Conservation (phyloP, 1,284 basidiomycete species). For the Puccinia polysora region DNA sequence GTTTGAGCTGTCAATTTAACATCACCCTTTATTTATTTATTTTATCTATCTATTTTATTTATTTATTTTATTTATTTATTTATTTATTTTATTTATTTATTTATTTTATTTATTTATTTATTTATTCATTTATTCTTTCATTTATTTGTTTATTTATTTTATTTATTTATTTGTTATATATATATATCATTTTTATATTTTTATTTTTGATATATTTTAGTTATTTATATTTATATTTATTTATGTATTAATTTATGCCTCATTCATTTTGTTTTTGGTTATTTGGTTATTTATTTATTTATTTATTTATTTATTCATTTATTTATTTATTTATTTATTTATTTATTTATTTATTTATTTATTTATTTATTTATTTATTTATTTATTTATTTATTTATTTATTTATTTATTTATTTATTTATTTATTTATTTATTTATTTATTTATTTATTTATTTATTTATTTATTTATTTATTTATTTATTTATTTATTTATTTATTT, state of each 20-base stretch:
- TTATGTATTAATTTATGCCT: background rate
- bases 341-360: conserved; percentile 11
- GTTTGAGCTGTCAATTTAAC: too few species aligned
- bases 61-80: background rate
- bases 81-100: background rate
- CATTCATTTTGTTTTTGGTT: background rate
- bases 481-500: background rate
- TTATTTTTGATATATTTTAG: background rate
- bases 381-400: conserved; percentile 16
- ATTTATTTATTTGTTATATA: background rate
- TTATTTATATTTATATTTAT: background rate
- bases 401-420: background rate
- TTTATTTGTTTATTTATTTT: background rate
- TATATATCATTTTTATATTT: background rate
- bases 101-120: background rate
- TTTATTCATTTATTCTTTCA: background rate
- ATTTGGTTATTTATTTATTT: background rate
- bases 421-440: background rate
- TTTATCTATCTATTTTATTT: background rate
- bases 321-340: conserved; percentile 1
- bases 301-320: too few species aligned
- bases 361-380: conserved; percentile 15
- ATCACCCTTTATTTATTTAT: background rate
- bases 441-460: background rate
- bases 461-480: background rate